phyloP scores from a whole-genome alignment of 495 filamentous ascomycete species.

The Aspergillus wentii region DNA sequence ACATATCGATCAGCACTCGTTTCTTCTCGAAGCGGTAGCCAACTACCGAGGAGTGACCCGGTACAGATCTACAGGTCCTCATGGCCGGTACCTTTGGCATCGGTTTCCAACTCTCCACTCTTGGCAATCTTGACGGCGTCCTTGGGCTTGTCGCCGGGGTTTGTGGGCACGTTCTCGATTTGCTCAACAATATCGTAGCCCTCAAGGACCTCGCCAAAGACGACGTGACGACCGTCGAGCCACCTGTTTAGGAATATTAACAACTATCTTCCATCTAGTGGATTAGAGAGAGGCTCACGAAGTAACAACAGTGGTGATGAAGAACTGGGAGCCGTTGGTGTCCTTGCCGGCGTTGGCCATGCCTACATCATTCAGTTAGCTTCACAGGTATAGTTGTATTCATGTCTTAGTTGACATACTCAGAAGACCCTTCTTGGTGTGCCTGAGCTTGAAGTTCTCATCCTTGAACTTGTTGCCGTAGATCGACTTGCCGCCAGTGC shows the following conservation, averaged over 20 bases:
- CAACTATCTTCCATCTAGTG: too few relatives aligned
- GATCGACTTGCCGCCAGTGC: constrained; percentile 96
- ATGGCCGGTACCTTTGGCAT: constrained; percentile 83
- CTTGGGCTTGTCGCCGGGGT: constrained; percentile 65
- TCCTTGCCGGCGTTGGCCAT: constrained; percentile 98
- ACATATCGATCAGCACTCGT: constrained; percentile 31
- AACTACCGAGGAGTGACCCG: too few relatives aligned
- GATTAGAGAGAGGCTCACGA: constrained; percentile 62
- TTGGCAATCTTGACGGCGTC: constrained; percentile 82
- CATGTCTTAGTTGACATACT: too few relatives aligned
- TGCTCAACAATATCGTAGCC: constrained; percentile 85
- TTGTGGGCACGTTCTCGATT: constrained; percentile 78
- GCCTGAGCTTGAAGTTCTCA: constrained; percentile 99
- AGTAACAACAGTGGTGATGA: constrained; percentile 84
- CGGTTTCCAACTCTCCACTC: constrained; percentile 78
- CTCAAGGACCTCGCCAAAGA: constrained; percentile 88
- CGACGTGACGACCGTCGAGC: constrained; percentile 86
- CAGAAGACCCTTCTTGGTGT: constrained; percentile 59
- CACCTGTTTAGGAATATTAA: constrained; percentile 55
- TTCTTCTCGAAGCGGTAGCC: constrained; percentile 20
- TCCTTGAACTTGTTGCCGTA: constrained; percentile 93
- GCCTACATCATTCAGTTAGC: constrained; percentile 52
- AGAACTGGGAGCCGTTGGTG: constrained; percentile 99
- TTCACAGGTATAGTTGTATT: too few relatives aligned
- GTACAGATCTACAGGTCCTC: constrained; percentile 74